These are phyloP conservation scores for Colletotrichum sp. DNA, from an alignment of 2,329 filamentous ascomycete species.

Conservation along the genomic window DNA sequence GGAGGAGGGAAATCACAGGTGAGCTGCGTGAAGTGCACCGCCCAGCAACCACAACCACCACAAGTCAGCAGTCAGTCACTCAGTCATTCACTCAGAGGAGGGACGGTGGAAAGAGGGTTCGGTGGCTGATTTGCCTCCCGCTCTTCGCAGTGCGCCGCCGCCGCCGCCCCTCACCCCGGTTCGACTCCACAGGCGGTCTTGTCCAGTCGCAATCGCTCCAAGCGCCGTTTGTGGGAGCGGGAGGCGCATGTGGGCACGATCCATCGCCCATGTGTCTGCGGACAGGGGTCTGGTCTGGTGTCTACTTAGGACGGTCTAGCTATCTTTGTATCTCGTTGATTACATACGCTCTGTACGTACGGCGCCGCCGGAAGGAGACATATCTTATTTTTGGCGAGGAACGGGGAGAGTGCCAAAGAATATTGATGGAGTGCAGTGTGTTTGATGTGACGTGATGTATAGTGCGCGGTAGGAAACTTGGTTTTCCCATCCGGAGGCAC, in stretches of 20 bases:
- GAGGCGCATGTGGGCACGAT: slow-evolving; percentile 15
- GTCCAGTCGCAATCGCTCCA: slow-evolving; percentile 16
- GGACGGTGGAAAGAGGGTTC: background rate
- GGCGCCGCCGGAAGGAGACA: background rate
- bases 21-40: background rate
- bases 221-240: slow-evolving; percentile 10
- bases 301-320: background rate
- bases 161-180: background rate
- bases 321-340: background rate
- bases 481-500: background rate
- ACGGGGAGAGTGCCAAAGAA: background rate
- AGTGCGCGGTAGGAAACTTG: background rate
- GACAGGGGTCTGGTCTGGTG: background rate
- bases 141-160: background rate
- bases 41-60: background rate
- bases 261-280: slow-evolving; percentile 2
- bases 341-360: background rate
- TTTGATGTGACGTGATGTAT: background rate
- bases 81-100: background rate
- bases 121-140: slow-evolving; percentile 12
- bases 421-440: background rate
- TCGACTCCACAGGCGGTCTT: background rate
- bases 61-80: background rate
- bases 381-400: background rate
- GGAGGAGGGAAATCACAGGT: no score